These are phyloP conservation scores for Brachypodium distachyon DNA, from an alignment of 202 grass and related monocot genomes.

Conservation along the genomic window DNA sequence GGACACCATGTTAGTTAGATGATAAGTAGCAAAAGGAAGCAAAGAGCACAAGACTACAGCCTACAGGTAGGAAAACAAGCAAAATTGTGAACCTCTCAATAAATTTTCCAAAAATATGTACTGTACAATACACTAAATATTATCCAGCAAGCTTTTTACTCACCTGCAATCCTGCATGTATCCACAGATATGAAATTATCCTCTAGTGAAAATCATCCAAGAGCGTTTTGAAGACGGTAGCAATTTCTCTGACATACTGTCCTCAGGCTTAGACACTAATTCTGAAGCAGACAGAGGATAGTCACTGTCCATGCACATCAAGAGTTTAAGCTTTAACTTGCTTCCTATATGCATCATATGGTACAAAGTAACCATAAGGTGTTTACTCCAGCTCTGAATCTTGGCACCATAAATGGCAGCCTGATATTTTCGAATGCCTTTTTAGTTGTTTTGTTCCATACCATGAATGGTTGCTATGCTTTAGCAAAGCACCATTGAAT, in stretches of 20 bases:
- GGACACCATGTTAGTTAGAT: no score
- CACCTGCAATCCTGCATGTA: no score
- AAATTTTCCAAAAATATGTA: not conserved
- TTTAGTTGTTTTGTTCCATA: not conserved
- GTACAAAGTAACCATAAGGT: not conserved
- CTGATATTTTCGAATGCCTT: not conserved
- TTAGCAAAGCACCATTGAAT: not conserved
- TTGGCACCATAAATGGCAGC: not conserved
- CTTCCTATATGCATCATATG: not conserved
- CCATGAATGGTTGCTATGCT: not conserved
- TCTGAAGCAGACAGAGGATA: not conserved
- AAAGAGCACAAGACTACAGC: not conserved
- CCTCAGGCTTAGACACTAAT: not conserved
- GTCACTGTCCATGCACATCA: not conserved
- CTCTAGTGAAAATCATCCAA: not conserved
- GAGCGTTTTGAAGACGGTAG: not conserved
- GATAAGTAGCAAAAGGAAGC: not conserved
- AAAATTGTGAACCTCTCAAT: not conserved
- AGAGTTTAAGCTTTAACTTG: not conserved
- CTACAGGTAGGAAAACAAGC: not conserved
- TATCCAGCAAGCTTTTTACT: not conserved
- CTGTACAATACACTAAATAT: not conserved
- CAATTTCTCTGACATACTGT: not conserved
- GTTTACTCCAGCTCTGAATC: not conserved
- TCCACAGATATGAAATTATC: not conserved